Evolutionary conservation across 208 protist species (phyloP), one percentile per base, ranked within the genome.

Genomic region (Acanthamoeba sp.): DNA sequence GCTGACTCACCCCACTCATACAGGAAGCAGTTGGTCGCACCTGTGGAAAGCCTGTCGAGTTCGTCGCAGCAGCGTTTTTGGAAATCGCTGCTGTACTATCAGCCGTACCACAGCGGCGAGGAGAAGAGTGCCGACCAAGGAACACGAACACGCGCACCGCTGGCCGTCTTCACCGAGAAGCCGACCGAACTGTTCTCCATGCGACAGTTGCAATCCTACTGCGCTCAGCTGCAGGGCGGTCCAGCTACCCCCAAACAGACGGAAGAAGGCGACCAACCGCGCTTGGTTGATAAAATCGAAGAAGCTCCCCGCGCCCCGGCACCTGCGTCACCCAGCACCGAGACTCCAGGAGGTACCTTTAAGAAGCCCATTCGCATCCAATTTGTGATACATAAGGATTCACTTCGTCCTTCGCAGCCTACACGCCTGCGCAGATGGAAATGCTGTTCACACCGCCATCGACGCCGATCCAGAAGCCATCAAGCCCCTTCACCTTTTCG

Each of bases 61-160:
- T 42, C 69, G 27, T n/a, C 34, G 38, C 69, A 80, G 38, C 69
- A 80, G 69, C 69, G 69, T 9, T 80, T 80, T 48, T 80, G 69
- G 69, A 80, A 80, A 24, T 80, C 69, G 38, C 69, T 80, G 69
- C 38, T 80, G 29, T 80, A 80, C 69, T 80, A 80, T 24, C 69
- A 80, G 32, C 69, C 38, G 36, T 80, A 48, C 34, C 42, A 80
- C 34, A 34, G 32, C 20, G 69, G 34, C 10, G 69, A 80, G 20
- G 36, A 80, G 69, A 36, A 36, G 69, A 45, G 69, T 16, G 38
- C 32, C 29, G 3, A 14, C 22, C 69, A 32, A 34, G 69, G 36
- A 45, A 24, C 18, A 6, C 32, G 38, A 38, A n/a, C 29, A n/a
- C 29, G 69, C 27, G 34, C 14, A 42, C 69, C 69, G 0, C 34